phyloP scores from a whole-genome alignment of 2,329 filamentous ascomycete species.

The Cordyceps tenuipes region DNA sequence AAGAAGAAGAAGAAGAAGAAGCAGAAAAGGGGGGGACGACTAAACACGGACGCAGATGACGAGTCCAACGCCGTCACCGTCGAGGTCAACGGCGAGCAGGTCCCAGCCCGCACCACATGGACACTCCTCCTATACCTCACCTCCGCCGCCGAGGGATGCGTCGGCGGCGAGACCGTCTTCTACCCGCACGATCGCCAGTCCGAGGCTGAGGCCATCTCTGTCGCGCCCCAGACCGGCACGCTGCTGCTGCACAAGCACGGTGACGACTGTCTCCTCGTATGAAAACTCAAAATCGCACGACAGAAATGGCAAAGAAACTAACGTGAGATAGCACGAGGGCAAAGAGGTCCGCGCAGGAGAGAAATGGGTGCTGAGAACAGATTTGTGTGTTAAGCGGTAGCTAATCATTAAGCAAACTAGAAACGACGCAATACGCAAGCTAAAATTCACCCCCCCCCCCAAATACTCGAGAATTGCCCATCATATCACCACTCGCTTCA shows the following conservation, averaged over 20 bases:
- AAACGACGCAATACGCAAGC: not conserved
- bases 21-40: no score
- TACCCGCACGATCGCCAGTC: conserved; percentile 60
- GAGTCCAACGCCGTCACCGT: conserved; percentile 70
- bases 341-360: conserved; percentile 70
- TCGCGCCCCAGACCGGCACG: conserved; percentile 75
- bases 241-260: conserved; percentile 83
- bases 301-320: not conserved
- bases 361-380: conserved; percentile 86
- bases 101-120: conserved; percentile 63
- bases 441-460: not conserved
- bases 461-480: no score
- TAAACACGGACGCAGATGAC: conserved; percentile 54
- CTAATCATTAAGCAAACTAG: not conserved
- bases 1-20: no score
- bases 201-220: conserved; percentile 56
- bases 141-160: conserved; percentile 62
- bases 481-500: not conserved
- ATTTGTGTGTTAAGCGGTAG: conserved; percentile 59
- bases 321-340: conserved; percentile 61
- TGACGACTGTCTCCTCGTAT: conserved; percentile 71
- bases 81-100: conserved; percentile 21
- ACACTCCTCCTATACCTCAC: conserved; percentile 84
- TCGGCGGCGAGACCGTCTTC: conserved; percentile 86
- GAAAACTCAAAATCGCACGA: conserved; percentile 18